These are phyloP conservation scores for Kalmusia sp. DNA, from an alignment of 2,329 filamentous ascomycete genomes.

Conservation along the genomic window DNA sequence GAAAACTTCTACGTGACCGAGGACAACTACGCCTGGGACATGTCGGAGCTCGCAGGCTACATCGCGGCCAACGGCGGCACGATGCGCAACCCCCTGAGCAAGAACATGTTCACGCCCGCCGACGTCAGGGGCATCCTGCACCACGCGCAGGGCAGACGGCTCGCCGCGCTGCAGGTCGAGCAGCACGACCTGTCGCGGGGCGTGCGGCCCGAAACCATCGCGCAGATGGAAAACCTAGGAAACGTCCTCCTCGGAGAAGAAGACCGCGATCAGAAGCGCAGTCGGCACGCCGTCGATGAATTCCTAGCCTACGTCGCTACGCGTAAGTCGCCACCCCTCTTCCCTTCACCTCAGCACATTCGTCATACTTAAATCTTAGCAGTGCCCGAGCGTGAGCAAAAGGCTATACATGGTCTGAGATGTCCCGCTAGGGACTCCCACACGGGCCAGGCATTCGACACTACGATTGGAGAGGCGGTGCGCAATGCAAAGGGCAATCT, in stretches of 20 bases:
- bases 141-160: constrained; percentile 32
- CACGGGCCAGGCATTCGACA: constrained; percentile 42
- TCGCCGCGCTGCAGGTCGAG: constrained; percentile 37
- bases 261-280: constrained; percentile 31
- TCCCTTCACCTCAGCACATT: too few relatives aligned
- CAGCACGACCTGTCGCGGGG: constrained; percentile 43
- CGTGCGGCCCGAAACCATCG: constrained; percentile 37
- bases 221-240: constrained; percentile 37
- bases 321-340: constrained; percentile 35
- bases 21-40: constrained; percentile 51
- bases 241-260: constrained; percentile 37
- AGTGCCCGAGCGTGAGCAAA: constrained; percentile 3
- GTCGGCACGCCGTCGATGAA: constrained; percentile 39
- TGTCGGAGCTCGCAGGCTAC: constrained; percentile 44
- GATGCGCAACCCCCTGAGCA: constrained; percentile 42
- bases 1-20: constrained; percentile 47
- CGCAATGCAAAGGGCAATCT: constrained; percentile 42
- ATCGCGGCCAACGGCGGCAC: constrained; percentile 40
- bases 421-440: constrained; percentile 35
- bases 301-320: constrained; percentile 43
- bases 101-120: constrained; percentile 43
- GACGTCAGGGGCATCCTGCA: constrained; percentile 39
- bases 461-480: constrained; percentile 39
- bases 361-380: too few relatives aligned
- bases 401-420: neutral